Conservation (phyloP, 805 yeast species). For the Metschnikowia continentalis region DNA sequence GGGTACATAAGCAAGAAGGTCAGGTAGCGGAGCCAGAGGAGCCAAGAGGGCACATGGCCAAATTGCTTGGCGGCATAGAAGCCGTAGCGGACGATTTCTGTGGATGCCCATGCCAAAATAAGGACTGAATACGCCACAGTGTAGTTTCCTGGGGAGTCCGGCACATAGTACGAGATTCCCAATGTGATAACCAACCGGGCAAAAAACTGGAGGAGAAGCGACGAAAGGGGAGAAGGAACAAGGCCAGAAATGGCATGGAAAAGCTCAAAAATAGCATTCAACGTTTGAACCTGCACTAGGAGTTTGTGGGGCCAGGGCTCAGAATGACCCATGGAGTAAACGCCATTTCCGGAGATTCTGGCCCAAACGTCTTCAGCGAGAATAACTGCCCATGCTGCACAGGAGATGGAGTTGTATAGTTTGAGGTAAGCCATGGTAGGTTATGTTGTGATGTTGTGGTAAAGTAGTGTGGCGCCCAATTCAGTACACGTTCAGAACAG, state of each 20-base stretch:
- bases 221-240: constrained; percentile 26
- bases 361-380: constrained; percentile 13
- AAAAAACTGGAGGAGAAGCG: constrained; percentile 25
- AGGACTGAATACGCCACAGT: constrained; percentile 19
- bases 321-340: constrained; percentile 9
- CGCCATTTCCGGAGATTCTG: constrained; percentile 4
- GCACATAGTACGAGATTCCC: constrained; percentile 27
- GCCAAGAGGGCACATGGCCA: constrained; percentile 14
- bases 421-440: constrained; percentile 10
- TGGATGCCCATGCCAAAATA: constrained; percentile 26
- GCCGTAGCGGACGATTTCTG: constrained; percentile 28
- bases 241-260: constrained; percentile 23
- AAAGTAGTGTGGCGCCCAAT: no score
- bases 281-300: constrained; percentile 22
- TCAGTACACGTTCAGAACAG: no score
- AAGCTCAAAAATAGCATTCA: constrained; percentile 26
- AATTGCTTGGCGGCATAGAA: constrained; percentile 23
- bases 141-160: constrained; percentile 28
- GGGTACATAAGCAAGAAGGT: constrained; percentile 30
- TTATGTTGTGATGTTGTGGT: no score
- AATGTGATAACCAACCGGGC: constrained; percentile 28
- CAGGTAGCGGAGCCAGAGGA: constrained; percentile 29
- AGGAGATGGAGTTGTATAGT: constrained; percentile 18
- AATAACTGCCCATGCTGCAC: constrained; percentile 18
- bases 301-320: constrained; percentile 26